A percentile compares a stretch with the other conserved stretches of the same genome.
Evolutionary conservation across 768 basidiomycete genomes (phyloP).

Genomic region (Russula brevipes): DNA sequence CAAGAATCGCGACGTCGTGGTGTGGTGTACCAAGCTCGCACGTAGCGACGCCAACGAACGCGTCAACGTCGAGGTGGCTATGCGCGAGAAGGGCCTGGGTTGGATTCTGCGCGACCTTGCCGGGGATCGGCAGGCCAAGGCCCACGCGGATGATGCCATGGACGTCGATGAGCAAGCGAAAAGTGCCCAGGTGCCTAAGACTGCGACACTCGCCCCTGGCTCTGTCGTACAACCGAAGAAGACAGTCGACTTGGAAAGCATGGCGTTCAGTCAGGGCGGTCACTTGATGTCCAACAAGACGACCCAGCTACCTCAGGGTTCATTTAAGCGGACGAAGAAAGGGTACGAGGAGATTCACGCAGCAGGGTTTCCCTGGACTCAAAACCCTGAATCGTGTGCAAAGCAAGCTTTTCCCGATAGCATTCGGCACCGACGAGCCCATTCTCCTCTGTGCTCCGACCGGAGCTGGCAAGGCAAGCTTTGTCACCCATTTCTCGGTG

Average conservation of each 20-base stretch:
- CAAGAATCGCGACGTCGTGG: constrained; percentile 92
- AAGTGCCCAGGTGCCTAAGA: constrained; percentile 55
- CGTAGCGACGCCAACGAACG: constrained; percentile 84
- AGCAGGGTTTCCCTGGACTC: constrained; percentile 75
- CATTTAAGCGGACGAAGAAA: constrained; percentile 94
- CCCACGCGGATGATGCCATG: constrained; percentile 55
- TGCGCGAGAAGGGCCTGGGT: constrained; percentile 94
- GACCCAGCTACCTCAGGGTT: constrained; percentile 94
- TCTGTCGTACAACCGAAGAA: constrained; percentile 81
- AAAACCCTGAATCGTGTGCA: constrained; percentile 85
- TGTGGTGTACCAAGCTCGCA: constrained; percentile 97
- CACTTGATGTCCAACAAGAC: constrained; percentile 99
- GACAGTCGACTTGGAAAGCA: constrained; percentile 82
- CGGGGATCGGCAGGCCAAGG: constrained; percentile 69
- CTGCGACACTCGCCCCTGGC: constrained; percentile 82
- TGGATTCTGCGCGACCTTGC: constrained; percentile 90
- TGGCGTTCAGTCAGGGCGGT: constrained; percentile 95
- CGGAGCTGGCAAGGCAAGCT: constrained; percentile 90
- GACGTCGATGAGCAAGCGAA: constrained; percentile 64
- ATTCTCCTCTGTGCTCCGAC: constrained; percentile 96
- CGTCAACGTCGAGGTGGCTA: constrained; percentile 92
- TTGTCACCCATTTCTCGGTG: background rate
- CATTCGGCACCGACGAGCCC: constrained; percentile 93
- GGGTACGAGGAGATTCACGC: constrained; percentile 95
- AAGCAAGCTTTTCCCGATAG: constrained; percentile 86